Conservation (phyloP, 257 asterid species). For the Apocynum venetum region DNA sequence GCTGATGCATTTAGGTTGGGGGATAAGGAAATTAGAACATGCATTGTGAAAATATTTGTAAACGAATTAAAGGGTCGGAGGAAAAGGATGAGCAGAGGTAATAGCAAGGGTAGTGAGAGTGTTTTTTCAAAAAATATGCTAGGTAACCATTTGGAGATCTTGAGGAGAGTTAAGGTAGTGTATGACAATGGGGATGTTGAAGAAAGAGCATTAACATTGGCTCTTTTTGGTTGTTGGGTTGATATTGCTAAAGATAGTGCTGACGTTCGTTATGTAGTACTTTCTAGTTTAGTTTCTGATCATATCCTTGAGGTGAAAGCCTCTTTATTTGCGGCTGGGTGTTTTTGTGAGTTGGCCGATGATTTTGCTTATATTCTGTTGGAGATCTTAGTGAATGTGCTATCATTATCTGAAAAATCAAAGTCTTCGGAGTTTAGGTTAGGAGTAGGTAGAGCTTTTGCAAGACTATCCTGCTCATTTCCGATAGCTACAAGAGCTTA, state of each 20-base stretch:
- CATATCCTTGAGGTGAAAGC: slow-evolving; percentile 67
- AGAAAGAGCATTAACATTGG: slow-evolving; percentile 59
- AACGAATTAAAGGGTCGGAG: slow-evolving; percentile 28
- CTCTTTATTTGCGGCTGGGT: slow-evolving; percentile 73
- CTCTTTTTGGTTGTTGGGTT: slow-evolving; percentile 83
- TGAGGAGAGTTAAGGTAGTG: slow-evolving; percentile 71
- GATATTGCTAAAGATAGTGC: slow-evolving; percentile 50
- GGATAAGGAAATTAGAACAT: slow-evolving; percentile 37
- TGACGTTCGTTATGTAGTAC: slow-evolving; percentile 53
- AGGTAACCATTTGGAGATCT: slow-evolving; percentile 59
- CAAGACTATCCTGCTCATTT: slow-evolving; percentile 52
- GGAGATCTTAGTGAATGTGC: slow-evolving; percentile 54
- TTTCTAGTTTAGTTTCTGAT: slow-evolving; percentile 60
- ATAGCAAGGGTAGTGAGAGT: slow-evolving; percentile 22
- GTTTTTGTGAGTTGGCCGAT: slow-evolving; percentile 62
- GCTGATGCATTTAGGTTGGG: slow-evolving; percentile 74
- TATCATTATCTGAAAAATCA: slow-evolving; percentile 44
- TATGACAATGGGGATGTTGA: slow-evolving; percentile 69
- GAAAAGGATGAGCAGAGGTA: slow-evolving; percentile 18
- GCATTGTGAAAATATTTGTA: slow-evolving; percentile 55
- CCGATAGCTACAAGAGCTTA: slow-evolving; percentile 62
- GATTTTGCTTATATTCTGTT: slow-evolving; percentile 73
- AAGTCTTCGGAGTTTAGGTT: slow-evolving; percentile 47
- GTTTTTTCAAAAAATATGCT: slow-evolving; percentile 46
- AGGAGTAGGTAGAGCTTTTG: slow-evolving; percentile 58